phyloP scores from a whole-genome alignment of 1,284 basidiomycete species.

The Somion occarium region DNA sequence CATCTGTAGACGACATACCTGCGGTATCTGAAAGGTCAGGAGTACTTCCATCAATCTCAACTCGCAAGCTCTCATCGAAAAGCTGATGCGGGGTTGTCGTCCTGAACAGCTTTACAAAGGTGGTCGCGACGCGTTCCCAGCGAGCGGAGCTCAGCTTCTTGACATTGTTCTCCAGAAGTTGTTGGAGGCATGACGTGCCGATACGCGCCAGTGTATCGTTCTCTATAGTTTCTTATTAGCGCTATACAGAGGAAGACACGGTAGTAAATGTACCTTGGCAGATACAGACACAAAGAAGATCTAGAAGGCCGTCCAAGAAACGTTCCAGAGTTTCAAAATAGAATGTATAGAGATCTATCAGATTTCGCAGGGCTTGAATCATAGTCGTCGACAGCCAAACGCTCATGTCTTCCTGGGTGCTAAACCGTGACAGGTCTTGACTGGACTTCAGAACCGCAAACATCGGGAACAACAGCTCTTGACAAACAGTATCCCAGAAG shows the following conservation, averaged over 20 bases:
- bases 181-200: constrained; percentile 96
- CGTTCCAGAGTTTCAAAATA: constrained; percentile 93
- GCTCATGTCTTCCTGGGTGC: constrained; percentile 97
- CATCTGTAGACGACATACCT: constrained; percentile 29
- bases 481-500: constrained; percentile 98
- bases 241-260: background rate
- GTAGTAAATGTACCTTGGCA: constrained; percentile 80
- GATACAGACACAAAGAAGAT: constrained; percentile 94
- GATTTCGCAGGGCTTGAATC: constrained; percentile 95
- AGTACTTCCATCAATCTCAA: constrained; percentile 68
- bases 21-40: constrained; percentile 52
- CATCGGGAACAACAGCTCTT: constrained; percentile 97
- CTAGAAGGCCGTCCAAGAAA: constrained; percentile 87
- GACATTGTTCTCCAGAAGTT: constrained; percentile 92
- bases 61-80: constrained; percentile 85
- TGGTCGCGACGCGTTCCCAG: constrained; percentile 92
- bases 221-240: constrained; percentile 46
- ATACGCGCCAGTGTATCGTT: constrained; percentile 98
- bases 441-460: constrained; percentile 93
- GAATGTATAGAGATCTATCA: constrained; percentile 95
- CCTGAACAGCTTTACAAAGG: constrained; percentile 93
- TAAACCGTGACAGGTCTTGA: constrained; percentile 89
- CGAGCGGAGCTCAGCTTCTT: constrained; percentile 78
- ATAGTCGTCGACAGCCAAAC: constrained; percentile 99
- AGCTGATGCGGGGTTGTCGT: constrained; percentile 98